Evolutionary conservation across 345 rosid genomes (phyloP).

Genomic region (Salix koriyanagi): DNA sequence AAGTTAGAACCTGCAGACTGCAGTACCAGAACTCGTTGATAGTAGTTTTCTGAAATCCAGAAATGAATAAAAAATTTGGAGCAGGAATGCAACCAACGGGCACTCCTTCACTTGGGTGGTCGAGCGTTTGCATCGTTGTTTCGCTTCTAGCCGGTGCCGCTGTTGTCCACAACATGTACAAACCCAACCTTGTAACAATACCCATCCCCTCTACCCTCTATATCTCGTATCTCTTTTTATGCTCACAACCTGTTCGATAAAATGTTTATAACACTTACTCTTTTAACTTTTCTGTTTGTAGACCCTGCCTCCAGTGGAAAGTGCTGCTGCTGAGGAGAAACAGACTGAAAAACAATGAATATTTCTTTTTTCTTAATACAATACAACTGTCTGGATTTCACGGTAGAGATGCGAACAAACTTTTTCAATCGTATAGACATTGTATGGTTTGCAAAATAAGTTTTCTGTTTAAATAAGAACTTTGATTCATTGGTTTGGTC

Average conservation of each 20-base stretch:
- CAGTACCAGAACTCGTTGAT: background rate
- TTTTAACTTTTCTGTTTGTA: conserved; percentile 19
- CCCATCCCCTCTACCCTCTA: rapidly evolving
- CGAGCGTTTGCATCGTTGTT: conserved; percentile 49
- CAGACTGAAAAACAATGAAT: conserved; percentile 11
- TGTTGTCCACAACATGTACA: conserved; percentile 59
- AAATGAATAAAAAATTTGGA: conserved; percentile 50
- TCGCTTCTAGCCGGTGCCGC: conserved; percentile 80
- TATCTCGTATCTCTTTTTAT: too few relatives aligned
- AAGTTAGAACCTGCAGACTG: background rate
- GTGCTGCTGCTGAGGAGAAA: conserved; percentile 14
- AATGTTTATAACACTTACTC: conserved; percentile 22
- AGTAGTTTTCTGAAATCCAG: background rate
- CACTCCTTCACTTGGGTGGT: conserved; percentile 64
- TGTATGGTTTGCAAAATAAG: background rate
- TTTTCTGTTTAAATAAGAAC: background rate
- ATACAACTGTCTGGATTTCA: background rate
- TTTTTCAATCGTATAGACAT: background rate
- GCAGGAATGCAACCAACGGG: conserved; percentile 52
- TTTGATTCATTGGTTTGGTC: background rate
- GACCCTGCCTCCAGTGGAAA: conserved; percentile 45
- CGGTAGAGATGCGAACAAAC: background rate
- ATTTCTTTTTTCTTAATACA: background rate
- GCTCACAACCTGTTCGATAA: conserved; percentile 38
- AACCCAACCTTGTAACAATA: conserved; percentile 53